Evolutionary conservation across 306 rosid species (phyloP).

Genomic region (Lathyrus tuberosus): DNA sequence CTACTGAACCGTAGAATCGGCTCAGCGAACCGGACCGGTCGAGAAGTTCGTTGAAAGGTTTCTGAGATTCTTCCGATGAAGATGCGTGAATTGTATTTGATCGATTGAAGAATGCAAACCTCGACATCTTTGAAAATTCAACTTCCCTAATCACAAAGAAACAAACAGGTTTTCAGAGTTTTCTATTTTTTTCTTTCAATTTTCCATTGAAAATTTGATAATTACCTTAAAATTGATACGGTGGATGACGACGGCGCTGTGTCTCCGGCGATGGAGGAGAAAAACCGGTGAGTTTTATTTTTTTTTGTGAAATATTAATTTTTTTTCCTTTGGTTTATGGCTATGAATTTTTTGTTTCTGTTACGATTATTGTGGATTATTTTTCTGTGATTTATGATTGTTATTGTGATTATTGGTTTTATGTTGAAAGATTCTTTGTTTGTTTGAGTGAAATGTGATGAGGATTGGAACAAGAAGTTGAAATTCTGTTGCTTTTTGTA

Average conservation of each 20-base stretch:
- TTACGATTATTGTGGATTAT: too few relatives aligned
- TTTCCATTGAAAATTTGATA: too few relatives aligned
- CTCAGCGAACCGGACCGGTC: slow-evolving; percentile 63
- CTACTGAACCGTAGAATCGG: slow-evolving; percentile 57
- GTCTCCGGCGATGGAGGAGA: slow-evolving; percentile 7
- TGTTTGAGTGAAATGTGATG: not conserved
- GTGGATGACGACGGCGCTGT: slow-evolving; percentile 12
- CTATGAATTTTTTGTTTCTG: not conserved
- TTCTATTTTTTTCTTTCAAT: not conserved
- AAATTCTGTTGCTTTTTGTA: slow-evolving; percentile 26
- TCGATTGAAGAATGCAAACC: slow-evolving; percentile 71
- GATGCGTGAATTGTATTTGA: slow-evolving; percentile 56
- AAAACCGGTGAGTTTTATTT: not conserved
- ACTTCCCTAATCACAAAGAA: slow-evolving; percentile 15
- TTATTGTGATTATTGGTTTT: not conserved
- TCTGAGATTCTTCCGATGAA: slow-evolving; percentile 46
- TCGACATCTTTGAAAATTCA: slow-evolving; percentile 47
- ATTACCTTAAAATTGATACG: slow-evolving; percentile 16
- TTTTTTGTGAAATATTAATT: not conserved
- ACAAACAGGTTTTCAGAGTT: not conserved
- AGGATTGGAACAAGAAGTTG: slow-evolving; percentile 16
- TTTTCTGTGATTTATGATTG: not conserved
- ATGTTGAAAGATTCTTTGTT: not conserved
- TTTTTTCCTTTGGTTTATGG: not conserved
- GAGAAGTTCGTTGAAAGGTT: slow-evolving; percentile 43